These are phyloP conservation scores for Paraconiothyrium sp. DNA, from an alignment of 2,329 filamentous ascomycete species.

Conservation along the genomic window DNA sequence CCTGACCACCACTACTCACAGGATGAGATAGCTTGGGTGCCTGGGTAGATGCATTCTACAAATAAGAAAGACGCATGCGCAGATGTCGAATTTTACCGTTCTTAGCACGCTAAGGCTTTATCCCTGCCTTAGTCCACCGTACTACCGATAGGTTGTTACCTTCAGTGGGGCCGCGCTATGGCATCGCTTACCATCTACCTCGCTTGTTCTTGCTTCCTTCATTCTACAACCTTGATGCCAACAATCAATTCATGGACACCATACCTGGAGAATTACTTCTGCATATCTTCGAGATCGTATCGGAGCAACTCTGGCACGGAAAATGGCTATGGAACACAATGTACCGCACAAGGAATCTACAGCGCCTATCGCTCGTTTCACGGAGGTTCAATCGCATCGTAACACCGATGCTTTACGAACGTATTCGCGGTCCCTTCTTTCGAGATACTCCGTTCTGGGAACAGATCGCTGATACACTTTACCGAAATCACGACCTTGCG, in stretches of 20 bases:
- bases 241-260: neutral
- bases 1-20: too few relatives aligned
- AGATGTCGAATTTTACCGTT: too few relatives aligned
- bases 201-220: neutral
- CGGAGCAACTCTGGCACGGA: neutral
- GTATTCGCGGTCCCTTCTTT: neutral
- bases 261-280: neutral
- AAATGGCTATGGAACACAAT: neutral
- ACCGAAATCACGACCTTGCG: neutral
- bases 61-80: too few relatives aligned
- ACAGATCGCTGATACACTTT: neutral
- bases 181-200: neutral
- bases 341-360: conserved; percentile 1
- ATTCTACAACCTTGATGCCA: too few relatives aligned
- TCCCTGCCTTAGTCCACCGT: too few relatives aligned
- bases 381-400: conserved; percentile 3
- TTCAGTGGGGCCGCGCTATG: too few relatives aligned
- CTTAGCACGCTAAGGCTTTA: too few relatives aligned
- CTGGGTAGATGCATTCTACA: too few relatives aligned
- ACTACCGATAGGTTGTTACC: too few relatives aligned
- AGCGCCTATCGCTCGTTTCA: conserved; percentile 1
- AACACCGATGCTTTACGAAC: neutral
- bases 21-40: too few relatives aligned
- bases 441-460: neutral
- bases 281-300: neutral